Evolutionary conservation across 345 rosid species (phyloP).

Genomic region (Murraya paniculata): DNA sequence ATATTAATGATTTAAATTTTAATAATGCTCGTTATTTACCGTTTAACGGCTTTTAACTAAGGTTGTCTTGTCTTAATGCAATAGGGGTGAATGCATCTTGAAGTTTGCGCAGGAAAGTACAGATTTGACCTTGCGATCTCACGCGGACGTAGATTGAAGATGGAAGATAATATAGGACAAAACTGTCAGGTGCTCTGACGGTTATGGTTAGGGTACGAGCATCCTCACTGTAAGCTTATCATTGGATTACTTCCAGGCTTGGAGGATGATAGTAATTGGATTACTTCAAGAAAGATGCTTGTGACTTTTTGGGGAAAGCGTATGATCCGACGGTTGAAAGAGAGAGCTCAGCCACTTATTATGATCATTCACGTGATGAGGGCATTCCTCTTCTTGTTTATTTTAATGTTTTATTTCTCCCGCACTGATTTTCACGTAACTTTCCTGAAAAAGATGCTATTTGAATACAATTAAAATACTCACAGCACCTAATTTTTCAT

Average conservation of each 20-base stretch:
- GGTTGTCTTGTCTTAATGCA: not conserved
- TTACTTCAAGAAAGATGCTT: too few relatives aligned
- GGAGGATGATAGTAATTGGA: not conserved
- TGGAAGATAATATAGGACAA: too few relatives aligned
- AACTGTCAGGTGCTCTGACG: too few relatives aligned
- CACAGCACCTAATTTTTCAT: too few relatives aligned
- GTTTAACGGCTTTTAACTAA: constrained; percentile 18
- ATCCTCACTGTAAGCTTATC: not conserved
- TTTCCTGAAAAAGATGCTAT: too few relatives aligned
- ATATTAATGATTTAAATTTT: not conserved
- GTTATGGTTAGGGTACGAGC: not conserved
- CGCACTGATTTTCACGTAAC: constrained; percentile 7
- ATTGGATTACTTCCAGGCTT: not conserved
- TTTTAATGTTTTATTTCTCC: not conserved
- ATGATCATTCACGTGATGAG: too few relatives aligned
- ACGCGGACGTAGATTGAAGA: not conserved
- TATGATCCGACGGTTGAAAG: not conserved
- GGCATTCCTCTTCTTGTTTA: not conserved
- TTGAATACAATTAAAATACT: not conserved
- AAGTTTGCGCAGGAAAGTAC: not conserved
- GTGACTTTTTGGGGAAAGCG: not conserved
- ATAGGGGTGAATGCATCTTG: not conserved
- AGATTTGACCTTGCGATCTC: constrained; percentile 11
- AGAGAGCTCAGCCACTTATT: not conserved
- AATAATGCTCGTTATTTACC: constrained; percentile 5